Percentiles rank a stretch among this genome's conserved stretches.
Evolutionary conservation across 495 filamentous ascomycete species (phyloP).

Genomic region (Usnea hakonensis): DNA sequence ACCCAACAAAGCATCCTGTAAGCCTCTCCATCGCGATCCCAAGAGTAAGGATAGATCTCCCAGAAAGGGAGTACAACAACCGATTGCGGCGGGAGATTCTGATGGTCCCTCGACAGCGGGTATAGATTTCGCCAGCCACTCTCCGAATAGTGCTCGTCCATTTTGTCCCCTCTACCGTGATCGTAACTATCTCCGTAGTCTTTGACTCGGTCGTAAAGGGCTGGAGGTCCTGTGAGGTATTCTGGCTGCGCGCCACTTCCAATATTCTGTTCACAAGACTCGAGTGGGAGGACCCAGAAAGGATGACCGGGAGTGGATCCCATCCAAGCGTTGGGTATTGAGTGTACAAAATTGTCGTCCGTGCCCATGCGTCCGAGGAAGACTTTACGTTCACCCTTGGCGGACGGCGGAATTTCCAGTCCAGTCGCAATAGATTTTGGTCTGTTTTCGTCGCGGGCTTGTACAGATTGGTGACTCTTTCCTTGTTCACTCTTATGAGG

Average conservation of each 20-base stretch:
- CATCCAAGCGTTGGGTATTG: conserved; percentile 27
- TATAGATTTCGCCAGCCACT: conserved; percentile 10
- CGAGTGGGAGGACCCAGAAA: conserved; percentile 21
- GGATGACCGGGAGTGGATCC: conserved; percentile 24
- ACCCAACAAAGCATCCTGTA: conserved; percentile 16
- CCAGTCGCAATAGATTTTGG: neutral
- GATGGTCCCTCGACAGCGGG: neutral
- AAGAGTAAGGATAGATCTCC: conserved; percentile 22
- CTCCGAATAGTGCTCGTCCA: conserved; percentile 15
- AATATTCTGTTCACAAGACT: neutral
- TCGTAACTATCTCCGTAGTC: conserved; percentile 9
- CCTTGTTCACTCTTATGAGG: neutral
- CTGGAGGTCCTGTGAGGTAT: conserved; percentile 17
- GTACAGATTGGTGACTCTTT: neutral
- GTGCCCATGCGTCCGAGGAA: conserved; percentile 25
- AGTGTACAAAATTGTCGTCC: conserved; percentile 15
- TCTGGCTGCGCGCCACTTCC: conserved; percentile 3
- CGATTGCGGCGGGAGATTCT: conserved; percentile 4
- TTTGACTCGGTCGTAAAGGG: conserved; percentile 9
- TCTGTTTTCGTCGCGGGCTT: neutral
- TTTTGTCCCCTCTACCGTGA: conserved; percentile 7
- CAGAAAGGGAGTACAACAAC: conserved; percentile 21
- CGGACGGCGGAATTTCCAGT: neutral
- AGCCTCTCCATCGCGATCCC: conserved; percentile 17
- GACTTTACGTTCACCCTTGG: conserved; percentile 8